Conservation (phyloP, 345 rosid species). For the Rhizophora mangle region DNA sequence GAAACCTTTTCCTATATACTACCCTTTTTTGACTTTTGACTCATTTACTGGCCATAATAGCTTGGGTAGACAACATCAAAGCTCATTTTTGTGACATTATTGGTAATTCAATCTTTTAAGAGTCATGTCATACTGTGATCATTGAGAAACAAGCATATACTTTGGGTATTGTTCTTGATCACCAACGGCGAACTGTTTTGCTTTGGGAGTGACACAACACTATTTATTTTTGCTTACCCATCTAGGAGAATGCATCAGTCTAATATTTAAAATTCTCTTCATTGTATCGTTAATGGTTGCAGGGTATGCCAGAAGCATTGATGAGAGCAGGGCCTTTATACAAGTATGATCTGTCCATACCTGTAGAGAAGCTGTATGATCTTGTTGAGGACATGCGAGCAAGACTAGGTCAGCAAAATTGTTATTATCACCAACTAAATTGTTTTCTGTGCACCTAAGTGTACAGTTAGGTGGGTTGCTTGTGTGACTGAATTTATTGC, state of each 20-base stretch:
- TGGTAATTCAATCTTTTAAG: no score
- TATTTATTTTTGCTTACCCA: neutral
- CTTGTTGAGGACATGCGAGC: constrained; percentile 75
- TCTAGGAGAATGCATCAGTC: no score
- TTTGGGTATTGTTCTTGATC: neutral
- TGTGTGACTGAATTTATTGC: neutral
- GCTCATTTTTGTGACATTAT: no score
- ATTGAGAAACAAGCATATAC: neutral
- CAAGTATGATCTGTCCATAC: constrained; percentile 89
- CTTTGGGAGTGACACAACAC: neutral
- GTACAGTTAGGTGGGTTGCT: neutral
- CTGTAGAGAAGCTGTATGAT: constrained; percentile 77
- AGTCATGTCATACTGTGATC: no score
- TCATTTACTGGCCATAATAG: no score
- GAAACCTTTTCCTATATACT: neutral
- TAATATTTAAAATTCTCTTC: neutral
- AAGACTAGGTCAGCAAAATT: constrained; percentile 57
- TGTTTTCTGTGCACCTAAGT: neutral
- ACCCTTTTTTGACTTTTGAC: no score
- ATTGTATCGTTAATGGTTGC: constrained; percentile 10
- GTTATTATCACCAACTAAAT: neutral
- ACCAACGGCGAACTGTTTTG: neutral
- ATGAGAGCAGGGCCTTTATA: constrained; percentile 79
- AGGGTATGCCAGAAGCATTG: constrained; percentile 92
- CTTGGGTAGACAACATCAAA: no score